A percentile compares a stretch with the other conserved stretches of the same genome.
These are phyloP conservation scores for Aspergillus aculeatinus DNA, from an alignment of 2,329 filamentous ascomycete species.

Conservation along the genomic window DNA sequence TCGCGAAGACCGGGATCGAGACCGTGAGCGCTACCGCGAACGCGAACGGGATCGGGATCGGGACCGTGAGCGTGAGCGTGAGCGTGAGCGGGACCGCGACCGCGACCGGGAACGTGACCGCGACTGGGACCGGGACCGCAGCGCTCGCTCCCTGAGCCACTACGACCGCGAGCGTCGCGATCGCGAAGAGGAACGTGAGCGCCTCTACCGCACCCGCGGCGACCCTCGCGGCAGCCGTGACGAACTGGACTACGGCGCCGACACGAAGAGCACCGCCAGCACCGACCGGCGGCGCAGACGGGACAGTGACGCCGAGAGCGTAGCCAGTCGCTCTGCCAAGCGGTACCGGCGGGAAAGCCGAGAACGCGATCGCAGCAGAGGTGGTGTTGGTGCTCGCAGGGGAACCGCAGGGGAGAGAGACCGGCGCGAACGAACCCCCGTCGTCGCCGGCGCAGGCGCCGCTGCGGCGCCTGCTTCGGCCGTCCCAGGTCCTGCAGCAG, in stretches of 20 bases:
- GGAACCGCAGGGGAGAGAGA: constrained; percentile 45
- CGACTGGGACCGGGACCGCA: constrained; percentile 37
- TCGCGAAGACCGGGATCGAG: constrained; percentile 39
- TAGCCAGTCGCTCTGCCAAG: constrained; percentile 63
- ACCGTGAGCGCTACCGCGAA: constrained; percentile 35
- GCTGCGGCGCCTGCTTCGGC: constrained; percentile 5
- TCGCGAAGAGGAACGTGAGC: constrained; percentile 85
- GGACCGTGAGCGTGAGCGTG: constrained; percentile 41
- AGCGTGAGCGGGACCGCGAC: constrained; percentile 39
- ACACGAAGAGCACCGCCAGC: constrained; percentile 57
- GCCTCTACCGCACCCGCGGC: constrained; percentile 76
- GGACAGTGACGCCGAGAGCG: constrained; percentile 70
- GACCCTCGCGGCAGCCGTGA: constrained; percentile 78
- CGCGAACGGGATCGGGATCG: constrained; percentile 44
- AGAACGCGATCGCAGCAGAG: constrained; percentile 37
- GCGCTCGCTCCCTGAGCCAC: constrained; percentile 32
- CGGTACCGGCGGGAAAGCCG: constrained; percentile 45
- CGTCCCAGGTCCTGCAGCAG: neutral
- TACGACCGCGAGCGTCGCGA: constrained; percentile 87
- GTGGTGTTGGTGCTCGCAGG: constrained; percentile 45
- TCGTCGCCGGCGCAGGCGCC: constrained; percentile 14
- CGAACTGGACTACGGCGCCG: constrained; percentile 87
- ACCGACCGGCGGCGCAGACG: constrained; percentile 72
- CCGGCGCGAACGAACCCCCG: constrained; percentile 43
- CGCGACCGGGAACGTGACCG: constrained; percentile 41